Evolutionary conservation across 177 flowering plant genomes (phyloP).

Genomic region (Vitis hybrid): DNA sequence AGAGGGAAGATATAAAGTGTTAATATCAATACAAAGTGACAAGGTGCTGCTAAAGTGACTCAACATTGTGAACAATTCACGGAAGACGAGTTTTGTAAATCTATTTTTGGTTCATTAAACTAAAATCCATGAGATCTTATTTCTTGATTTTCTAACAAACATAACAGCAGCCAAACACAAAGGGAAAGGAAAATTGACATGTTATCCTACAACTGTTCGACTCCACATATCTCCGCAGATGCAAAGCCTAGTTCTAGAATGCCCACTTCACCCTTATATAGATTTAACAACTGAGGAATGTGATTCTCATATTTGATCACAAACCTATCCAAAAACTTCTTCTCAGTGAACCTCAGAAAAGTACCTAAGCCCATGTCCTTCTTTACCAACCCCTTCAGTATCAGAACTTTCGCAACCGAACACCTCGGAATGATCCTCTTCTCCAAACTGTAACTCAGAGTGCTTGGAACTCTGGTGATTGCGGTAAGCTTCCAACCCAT

Average conservation of each 20-base stretch:
- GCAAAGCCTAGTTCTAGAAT: not conserved
- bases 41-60: too few species aligned
- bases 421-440: constrained; percentile 7
- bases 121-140: too few species aligned
- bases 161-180: too few species aligned
- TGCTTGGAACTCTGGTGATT: too few species aligned
- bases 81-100: too few species aligned
- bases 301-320: constrained; percentile 1
- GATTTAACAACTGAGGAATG: not conserved
- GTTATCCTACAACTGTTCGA: too few species aligned
- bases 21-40: too few species aligned
- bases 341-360: not conserved
- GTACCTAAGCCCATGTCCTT: not conserved
- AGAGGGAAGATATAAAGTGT: rapidly evolving
- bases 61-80: rapidly evolving
- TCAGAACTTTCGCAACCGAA: not conserved
- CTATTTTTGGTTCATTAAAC: too few species aligned
- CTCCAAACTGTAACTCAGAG: not conserved
- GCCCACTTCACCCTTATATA: not conserved
- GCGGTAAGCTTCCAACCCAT: too few species aligned
- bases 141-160: too few species aligned
- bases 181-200: too few species aligned
- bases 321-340: not conserved
- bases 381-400: constrained; percentile 1
- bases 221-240: not conserved